A percentile compares a stretch with the other conserved stretches of the same genome.
These are phyloP conservation scores for Suillus brevipes DNA, from an alignment of 768 basidiomycete species.

Conservation along the genomic window DNA sequence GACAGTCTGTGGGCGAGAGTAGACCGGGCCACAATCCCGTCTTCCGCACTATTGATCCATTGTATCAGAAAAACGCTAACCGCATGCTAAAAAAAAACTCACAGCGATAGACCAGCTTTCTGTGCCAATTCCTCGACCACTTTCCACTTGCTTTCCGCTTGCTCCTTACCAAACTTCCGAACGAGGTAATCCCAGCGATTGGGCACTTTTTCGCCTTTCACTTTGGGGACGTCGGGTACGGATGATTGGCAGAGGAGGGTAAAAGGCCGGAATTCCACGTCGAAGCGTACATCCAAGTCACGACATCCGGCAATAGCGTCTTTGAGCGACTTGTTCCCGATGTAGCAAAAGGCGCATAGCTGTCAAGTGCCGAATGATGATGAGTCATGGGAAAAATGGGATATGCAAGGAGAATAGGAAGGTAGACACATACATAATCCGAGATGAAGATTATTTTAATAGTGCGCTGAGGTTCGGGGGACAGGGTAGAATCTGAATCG, in stretches of 20 bases:
- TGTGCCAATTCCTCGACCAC: slow-evolving; percentile 29
- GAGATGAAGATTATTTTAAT: slow-evolving; percentile 37
- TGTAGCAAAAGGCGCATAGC: slow-evolving; percentile 41
- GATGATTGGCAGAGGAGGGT: slow-evolving; percentile 28
- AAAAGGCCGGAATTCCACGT: slow-evolving; percentile 38
- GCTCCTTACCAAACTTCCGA: slow-evolving; percentile 30
- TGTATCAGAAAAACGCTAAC: neutral
- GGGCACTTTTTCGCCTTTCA: neutral
- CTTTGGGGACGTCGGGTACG: neutral
- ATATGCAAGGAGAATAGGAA: neutral
- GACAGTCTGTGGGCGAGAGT: slow-evolving; percentile 46
- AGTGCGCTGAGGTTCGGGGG: slow-evolving; percentile 19
- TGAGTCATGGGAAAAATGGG: neutral
- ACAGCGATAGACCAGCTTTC: slow-evolving; percentile 29
- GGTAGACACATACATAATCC: slow-evolving; percentile 33
- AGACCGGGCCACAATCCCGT: slow-evolving; percentile 41
- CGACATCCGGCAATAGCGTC: slow-evolving; percentile 37
- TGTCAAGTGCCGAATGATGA: slow-evolving; percentile 5
- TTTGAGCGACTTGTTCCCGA: slow-evolving; percentile 37
- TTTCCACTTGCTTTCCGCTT: slow-evolving; percentile 29
- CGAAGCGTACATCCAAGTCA: slow-evolving; percentile 34
- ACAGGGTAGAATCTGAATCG: slow-evolving; percentile 10
- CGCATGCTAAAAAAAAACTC: slow-evolving; percentile 6
- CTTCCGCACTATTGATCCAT: slow-evolving; percentile 32
- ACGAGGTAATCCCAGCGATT: slow-evolving; percentile 23